A percentile compares a stretch with the other conserved stretches of the same genome.
Evolutionary conservation across 1,284 basidiomycete genomes (phyloP).

Genomic region (Cutaneotrichosporon cutaneum): DNA sequence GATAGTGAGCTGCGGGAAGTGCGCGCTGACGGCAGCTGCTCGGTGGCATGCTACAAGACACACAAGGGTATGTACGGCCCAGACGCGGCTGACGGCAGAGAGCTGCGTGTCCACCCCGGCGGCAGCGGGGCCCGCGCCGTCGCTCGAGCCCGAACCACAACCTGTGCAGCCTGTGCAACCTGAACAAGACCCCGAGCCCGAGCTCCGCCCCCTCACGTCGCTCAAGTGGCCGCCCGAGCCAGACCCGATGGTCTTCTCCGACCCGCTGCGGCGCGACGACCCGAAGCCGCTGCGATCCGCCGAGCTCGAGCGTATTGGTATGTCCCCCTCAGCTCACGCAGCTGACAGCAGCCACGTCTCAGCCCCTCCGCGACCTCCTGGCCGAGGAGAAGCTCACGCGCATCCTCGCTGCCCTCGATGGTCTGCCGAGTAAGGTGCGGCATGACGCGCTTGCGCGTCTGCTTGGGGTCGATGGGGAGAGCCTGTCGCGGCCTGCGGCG

Average conservation of each 20-base stretch:
- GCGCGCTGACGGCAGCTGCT: slow-evolving; percentile 42
- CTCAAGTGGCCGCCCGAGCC: slow-evolving; percentile 51
- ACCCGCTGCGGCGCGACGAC: slow-evolving; percentile 48
- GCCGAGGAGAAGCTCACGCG: slow-evolving; percentile 31
- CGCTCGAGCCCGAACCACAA: slow-evolving; percentile 15
- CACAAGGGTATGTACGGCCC: slow-evolving; percentile 42
- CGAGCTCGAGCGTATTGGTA: slow-evolving; percentile 49
- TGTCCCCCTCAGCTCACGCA: slow-evolving; percentile 13
- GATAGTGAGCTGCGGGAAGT: slow-evolving; percentile 39
- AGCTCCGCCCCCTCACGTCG: slow-evolving; percentile 33
- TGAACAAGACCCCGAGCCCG: neutral
- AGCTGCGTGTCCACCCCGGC: neutral
- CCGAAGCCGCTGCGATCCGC: slow-evolving; percentile 47
- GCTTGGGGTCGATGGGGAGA: slow-evolving; percentile 37
- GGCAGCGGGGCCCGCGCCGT: slow-evolving; percentile 3
- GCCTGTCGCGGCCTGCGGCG: slow-evolving; percentile 31
- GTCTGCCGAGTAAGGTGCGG: slow-evolving; percentile 22
- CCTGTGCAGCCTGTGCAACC: slow-evolving; percentile 9
- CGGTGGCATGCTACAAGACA: slow-evolving; percentile 49
- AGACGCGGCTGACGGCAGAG: slow-evolving; percentile 9
- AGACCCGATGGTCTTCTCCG: slow-evolving; percentile 41
- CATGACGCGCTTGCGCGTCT: slow-evolving; percentile 34
- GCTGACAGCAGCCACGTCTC: slow-evolving; percentile 39
- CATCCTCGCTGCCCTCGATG: slow-evolving; percentile 42
- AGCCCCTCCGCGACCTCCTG: slow-evolving; percentile 39